Base-by-base conservation (phyloP, 495 filamentous ascomycete genomes). In the Penicillium parvum region DNA sequence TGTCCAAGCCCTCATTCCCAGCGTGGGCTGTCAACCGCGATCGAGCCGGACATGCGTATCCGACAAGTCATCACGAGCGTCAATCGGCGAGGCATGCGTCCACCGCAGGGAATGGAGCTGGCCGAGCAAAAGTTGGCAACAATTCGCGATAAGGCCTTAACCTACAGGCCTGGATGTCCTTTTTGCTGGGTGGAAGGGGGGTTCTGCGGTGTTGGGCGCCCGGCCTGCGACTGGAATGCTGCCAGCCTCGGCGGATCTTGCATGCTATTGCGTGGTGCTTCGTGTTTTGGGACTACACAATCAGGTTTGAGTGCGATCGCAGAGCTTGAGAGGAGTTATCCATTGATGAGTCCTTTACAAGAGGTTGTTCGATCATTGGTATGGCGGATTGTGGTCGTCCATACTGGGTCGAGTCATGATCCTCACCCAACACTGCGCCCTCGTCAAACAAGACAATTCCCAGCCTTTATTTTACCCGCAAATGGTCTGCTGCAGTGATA, bases 141-240 rank as follows among this genome's bases (percentile, higher is more conserved):
- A n/a, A n/a, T n/a, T n/a, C n/a, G n/a, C n/a, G n/a, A n/a, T n/a
- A n/a, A n/a, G n/a, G n/a, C n/a, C n/a, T n/a, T n/a, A n/a, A n/a
- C n/a, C n/a, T n/a, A n/a, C n/a, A n/a, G n/a, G 12, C 15, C n/a
- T 7, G 12, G 23, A 12, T 40, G 14, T 9, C 5, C 29, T 5
- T 11, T 17, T 27, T 8, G 28, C 12, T 15, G 28, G 16, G n/a
- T 30, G 6, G 28, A 30, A 15, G 12, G 28, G 27, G 18, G n/a
- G 17, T n/a, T 15, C 19, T 11, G 18, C 11, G n/a, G 16, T 32
- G 18, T 20, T 16, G 18, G 10, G 20, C 9, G 7, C 25, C 42
- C 42, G n/a, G 42, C 42, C 42, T 37, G 42, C 32, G 34, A 17
- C 21, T 47, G 47, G 47, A 50, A 50, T 55, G 52, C 38, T 47